phyloP scores from a whole-genome alignment of 257 asterid species.

The Penstemon eatonii region DNA sequence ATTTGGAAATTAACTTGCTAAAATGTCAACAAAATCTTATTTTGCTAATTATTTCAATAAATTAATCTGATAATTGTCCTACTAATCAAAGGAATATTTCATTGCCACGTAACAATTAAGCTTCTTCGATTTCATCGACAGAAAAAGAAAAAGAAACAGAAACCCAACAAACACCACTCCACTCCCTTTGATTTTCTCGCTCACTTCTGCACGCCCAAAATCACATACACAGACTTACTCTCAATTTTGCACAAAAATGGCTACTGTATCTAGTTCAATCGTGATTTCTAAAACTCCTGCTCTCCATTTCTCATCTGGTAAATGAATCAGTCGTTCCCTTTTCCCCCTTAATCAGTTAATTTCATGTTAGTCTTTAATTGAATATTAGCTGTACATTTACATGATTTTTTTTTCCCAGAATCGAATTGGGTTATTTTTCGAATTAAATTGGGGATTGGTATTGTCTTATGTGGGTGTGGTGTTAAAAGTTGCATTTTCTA shows the following conservation, averaged over 20 bases:
- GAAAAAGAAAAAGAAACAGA: slow-evolving; percentile 10
- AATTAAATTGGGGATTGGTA: neutral
- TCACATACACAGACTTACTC: neutral
- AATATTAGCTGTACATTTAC: neutral
- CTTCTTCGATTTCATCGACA: slow-evolving; percentile 34
- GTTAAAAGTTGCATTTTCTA: no score
- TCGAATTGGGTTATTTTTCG: neutral
- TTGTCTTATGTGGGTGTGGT: neutral
- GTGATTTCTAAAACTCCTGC: slow-evolving; percentile 36
- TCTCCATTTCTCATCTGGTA: slow-evolving; percentile 43
- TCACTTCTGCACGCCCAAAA: neutral
- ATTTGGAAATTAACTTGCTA: no score
- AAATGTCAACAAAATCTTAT: no score
- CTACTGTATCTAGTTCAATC: slow-evolving; percentile 49
- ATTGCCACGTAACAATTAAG: slow-evolving; percentile 25
- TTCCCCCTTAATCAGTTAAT: neutral
- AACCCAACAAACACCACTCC: neutral
- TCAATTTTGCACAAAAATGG: slow-evolving; percentile 32
- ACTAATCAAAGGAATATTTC: no score
- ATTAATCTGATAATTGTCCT: no score
- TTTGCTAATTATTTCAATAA: no score
- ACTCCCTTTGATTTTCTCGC: slow-evolving; percentile 7
- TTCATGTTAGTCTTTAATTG: neutral
- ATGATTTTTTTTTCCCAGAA: no score
- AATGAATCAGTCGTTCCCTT: neutral